A percentile compares a stretch with the other conserved stretches of the same genome.
These are phyloP conservation scores for Choiromyces venosus DNA, from an alignment of 495 filamentous ascomycete species.

Conservation along the genomic window DNA sequence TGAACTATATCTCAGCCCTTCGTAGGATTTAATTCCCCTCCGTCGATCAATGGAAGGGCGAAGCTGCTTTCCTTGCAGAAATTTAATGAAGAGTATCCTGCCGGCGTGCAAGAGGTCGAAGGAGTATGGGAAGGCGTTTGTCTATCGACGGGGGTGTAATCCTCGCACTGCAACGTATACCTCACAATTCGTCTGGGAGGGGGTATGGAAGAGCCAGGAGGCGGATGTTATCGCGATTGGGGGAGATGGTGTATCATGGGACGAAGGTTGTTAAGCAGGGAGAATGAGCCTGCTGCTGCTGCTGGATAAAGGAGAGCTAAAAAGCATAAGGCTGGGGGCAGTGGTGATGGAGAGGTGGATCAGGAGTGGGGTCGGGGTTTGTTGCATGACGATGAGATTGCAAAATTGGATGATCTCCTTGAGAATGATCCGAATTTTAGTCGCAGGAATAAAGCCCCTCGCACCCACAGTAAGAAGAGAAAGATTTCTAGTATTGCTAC, in stretches of 20 bases:
- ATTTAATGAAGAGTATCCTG: constrained; percentile 66
- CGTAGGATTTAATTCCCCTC: constrained; percentile 81
- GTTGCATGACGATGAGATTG: constrained; percentile 17
- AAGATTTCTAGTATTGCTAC: constrained; percentile 46
- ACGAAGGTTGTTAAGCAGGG: constrained; percentile 62
- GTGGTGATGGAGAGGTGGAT: constrained; percentile 49
- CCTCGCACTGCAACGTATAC: constrained; percentile 85
- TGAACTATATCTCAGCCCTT: constrained; percentile 83
- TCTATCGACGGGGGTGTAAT: constrained; percentile 85
- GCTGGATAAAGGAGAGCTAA: constrained; percentile 44
- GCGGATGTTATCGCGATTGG: constrained; percentile 60
- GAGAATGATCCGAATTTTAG: constrained; percentile 56
- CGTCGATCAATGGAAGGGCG: constrained; percentile 84
- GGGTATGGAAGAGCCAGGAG: constrained; percentile 60
- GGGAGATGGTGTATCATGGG: constrained; percentile 58
- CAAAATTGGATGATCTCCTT: constrained; percentile 18
- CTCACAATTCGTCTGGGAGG: constrained; percentile 88
- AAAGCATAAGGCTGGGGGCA: constrained; percentile 44
- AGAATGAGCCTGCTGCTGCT: constrained; percentile 52
- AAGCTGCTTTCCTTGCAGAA: constrained; percentile 64
- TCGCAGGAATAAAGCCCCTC: constrained; percentile 48
- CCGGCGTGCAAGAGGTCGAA: constrained; percentile 66
- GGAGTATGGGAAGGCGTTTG: constrained; percentile 80
- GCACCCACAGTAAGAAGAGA: constrained; percentile 46
- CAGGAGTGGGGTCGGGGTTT: constrained; percentile 38